phyloP scores from a whole-genome alignment of 2,329 filamentous ascomycete species.

The Ustulina deusta region DNA sequence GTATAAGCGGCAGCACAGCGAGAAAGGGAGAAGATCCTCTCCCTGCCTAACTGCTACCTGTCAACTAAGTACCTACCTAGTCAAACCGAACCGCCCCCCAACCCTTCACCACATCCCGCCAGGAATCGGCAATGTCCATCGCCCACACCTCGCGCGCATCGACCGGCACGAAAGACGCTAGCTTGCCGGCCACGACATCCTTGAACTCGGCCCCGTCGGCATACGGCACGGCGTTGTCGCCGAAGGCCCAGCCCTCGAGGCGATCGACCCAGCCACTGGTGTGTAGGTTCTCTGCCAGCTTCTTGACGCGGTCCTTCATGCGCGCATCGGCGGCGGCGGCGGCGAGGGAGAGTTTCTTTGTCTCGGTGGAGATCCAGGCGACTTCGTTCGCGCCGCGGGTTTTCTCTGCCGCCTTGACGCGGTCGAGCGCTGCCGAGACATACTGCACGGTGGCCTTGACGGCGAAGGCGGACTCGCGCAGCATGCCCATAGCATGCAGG shows the following conservation, averaged over 20 bases:
- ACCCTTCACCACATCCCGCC: slow-evolving; percentile 49
- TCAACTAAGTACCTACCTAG: background rate
- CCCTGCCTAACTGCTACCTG: background rate
- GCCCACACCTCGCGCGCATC: slow-evolving; percentile 37
- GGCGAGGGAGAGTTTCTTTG: slow-evolving; percentile 49
- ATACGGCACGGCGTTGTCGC: slow-evolving; percentile 9
- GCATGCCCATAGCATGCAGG: slow-evolving; percentile 54
- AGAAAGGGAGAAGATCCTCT: background rate
- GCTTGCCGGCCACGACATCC: background rate
- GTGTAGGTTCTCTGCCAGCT: slow-evolving; percentile 49
- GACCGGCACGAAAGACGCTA: slow-evolving; percentile 22
- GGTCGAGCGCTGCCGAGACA: slow-evolving; percentile 49
- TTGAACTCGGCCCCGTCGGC: background rate
- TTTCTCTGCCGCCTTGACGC: slow-evolving; percentile 51
- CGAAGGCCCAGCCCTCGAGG: slow-evolving; percentile 52
- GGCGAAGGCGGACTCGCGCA: slow-evolving; percentile 54
- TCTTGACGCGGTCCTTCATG: slow-evolving; percentile 52
- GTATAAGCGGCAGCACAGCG: background rate
- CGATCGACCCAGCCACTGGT: slow-evolving; percentile 55
- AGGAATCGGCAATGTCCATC: slow-evolving; percentile 50
- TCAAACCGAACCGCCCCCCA: slow-evolving; percentile 44
- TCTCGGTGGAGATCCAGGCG: slow-evolving; percentile 52
- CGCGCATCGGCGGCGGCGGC: slow-evolving; percentile 44
- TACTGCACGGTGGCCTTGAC: slow-evolving; percentile 51
- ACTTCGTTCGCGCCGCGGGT: slow-evolving; percentile 50